phyloP scores from a whole-genome alignment of 2,329 filamentous ascomycete species.

The Nigrospora oryzae region DNA sequence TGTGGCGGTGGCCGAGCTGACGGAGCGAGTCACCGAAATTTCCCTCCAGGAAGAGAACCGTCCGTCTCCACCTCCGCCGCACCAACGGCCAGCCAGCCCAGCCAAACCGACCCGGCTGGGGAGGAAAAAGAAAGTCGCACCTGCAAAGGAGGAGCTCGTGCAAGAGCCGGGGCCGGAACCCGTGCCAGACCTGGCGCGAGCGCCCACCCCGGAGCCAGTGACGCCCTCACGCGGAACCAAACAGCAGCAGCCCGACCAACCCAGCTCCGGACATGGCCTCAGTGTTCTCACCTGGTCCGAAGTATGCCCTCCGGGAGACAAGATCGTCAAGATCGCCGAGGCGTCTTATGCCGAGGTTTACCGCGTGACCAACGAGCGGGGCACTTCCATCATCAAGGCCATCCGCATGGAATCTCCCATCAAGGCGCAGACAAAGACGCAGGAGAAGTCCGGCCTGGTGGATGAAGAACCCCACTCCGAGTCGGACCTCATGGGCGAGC shows the following conservation, averaged over 20 bases:
- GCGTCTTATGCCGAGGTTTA: slow-evolving; percentile 61
- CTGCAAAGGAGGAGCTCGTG: background rate
- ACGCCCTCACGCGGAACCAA: slow-evolving; percentile 6
- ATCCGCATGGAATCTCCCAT: slow-evolving; percentile 52
- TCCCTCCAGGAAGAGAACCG: slow-evolving; percentile 15
- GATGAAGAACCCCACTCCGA: slow-evolving; percentile 51
- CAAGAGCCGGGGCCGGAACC: background rate
- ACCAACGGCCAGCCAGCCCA: background rate
- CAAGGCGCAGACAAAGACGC: slow-evolving; percentile 47
- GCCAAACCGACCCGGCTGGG: slow-evolving; percentile 5
- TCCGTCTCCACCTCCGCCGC: slow-evolving; percentile 4
- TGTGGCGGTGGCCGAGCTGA: slow-evolving; percentile 20
- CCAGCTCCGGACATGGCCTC: slow-evolving; percentile 13
- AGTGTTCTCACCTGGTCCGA: slow-evolving; percentile 47
- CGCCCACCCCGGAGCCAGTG: slow-evolving; percentile 4
- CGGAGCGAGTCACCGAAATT: slow-evolving; percentile 19
- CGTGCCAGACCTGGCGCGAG: background rate
- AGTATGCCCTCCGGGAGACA: slow-evolving; percentile 42
- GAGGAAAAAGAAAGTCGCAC: background rate
- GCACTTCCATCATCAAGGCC: slow-evolving; percentile 58
- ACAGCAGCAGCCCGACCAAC: no score
- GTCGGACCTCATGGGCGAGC: slow-evolving; percentile 47
- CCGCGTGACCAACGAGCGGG: slow-evolving; percentile 48
- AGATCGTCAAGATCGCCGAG: slow-evolving; percentile 56
- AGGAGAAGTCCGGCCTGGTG: slow-evolving; percentile 43